These are phyloP conservation scores for Ceratocystis huliohia DNA, from an alignment of 2,329 filamentous ascomycete genomes.

Conservation along the genomic window DNA sequence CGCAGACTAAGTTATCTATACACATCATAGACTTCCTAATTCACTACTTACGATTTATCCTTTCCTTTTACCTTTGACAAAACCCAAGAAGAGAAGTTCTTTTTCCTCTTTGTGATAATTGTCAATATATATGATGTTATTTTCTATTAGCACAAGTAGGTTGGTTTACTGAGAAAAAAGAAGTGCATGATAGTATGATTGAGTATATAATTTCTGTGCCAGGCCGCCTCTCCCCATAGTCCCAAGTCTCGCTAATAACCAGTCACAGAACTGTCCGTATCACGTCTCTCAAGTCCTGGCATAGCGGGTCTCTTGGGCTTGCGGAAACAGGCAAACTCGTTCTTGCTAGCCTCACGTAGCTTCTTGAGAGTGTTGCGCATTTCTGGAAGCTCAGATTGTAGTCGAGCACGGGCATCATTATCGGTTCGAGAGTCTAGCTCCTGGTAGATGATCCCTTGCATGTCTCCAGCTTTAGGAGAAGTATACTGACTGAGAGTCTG, in stretches of 20 bases:
- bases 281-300: conserved; percentile 18
- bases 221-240: neutral
- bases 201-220: neutral
- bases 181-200: neutral
- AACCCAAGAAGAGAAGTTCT: neutral
- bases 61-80: neutral
- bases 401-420: conserved; percentile 62
- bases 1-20: neutral
- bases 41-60: neutral
- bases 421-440: conserved; percentile 82
- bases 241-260: neutral
- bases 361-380: conserved; percentile 81
- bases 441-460: conserved; percentile 83
- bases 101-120: neutral
- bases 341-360: conserved; percentile 66
- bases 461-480: conserved; percentile 64
- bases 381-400: conserved; percentile 80
- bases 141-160: neutral
- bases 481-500: conserved; percentile 88
- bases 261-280: conserved; percentile 15
- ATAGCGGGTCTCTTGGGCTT: conserved; percentile 39
- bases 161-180: neutral
- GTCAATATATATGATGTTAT: conserved; percentile 1
- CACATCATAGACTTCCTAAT: conserved; percentile 9
- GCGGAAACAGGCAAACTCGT: conserved; percentile 77